Percentiles rank a stretch among this genome's conserved stretches.
Conservation (phyloP, 176 grass and related monocot species). For the Puya raimondii region DNA sequence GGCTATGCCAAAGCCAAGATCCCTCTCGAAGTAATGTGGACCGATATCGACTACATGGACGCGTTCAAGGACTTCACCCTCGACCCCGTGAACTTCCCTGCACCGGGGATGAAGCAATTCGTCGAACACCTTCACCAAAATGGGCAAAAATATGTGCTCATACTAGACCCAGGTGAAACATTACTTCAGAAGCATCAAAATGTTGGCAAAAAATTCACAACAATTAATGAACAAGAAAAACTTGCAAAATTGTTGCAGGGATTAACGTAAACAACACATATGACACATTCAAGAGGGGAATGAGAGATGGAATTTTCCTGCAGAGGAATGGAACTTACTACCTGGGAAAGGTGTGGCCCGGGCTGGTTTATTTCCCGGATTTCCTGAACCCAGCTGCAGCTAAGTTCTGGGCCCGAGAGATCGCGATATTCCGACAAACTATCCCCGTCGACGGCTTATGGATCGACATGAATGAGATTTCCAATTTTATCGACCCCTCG, state of each 20-base stretch:
- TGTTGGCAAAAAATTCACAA: too few relatives aligned
- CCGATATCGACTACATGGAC: conserved; percentile 96
- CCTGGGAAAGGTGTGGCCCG: conserved; percentile 70
- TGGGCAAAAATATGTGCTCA: conserved; percentile 77
- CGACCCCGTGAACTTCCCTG: conserved; percentile 59
- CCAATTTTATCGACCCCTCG: conserved; percentile 50
- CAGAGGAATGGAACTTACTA: conserved; percentile 58
- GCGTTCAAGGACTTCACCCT: conserved; percentile 77
- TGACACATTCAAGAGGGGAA: conserved; percentile 38
- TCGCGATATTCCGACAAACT: conserved; percentile 46
- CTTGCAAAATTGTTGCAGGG: conserved; percentile 20
- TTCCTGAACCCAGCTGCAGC: conserved; percentile 54
- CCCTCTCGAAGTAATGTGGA: conserved; percentile 93
- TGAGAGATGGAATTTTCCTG: conserved; percentile 56
- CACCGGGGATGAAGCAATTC: conserved; percentile 34
- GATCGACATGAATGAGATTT: conserved; percentile 92
- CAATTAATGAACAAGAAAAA: too few relatives aligned
- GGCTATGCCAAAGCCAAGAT: conserved; percentile 66
- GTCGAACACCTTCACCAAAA: conserved; percentile 56
- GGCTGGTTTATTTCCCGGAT: conserved; percentile 71
- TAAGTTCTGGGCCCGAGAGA: conserved; percentile 58
- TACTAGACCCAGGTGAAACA: conserved; percentile 60
- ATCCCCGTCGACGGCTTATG: conserved; percentile 80
- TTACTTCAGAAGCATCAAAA: not conserved
- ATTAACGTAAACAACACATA: conserved; percentile 54